Evolutionary conservation across 2,329 filamentous ascomycete species (phyloP), one percentile per base, ranked within the genome.

Genomic region (Onygenales sp.): DNA sequence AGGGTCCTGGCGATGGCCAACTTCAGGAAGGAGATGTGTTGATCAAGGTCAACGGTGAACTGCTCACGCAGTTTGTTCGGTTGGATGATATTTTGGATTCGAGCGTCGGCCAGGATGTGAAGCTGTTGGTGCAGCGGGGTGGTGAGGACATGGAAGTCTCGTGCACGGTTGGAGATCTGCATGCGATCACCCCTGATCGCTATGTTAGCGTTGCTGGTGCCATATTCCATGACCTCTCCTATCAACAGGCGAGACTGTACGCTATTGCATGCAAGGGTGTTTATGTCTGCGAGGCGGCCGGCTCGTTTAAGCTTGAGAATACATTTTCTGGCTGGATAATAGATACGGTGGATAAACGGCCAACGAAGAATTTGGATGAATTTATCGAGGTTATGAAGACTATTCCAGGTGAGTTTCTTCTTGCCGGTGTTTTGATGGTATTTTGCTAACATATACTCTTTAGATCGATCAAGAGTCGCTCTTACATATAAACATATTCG

Each of bases 191-290:
- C 2, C 93, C 94, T 11, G 91, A 96, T 71, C 86, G 91, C 56
- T 98, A 97, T 66, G 87, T 97, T 52, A 88, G 90, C 4, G 92
- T 97, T 43, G 88, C 91, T 42, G 94, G 93, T 17, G 93, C 85
- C 27, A 92, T 90, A 55, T 97, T 98, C 76, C 94, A 98, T 73
- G 83, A 95, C 66, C 77, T 98, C 14, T 98, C 94, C 0, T 98
- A 98, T 69, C 93, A 98, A 67, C 91, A 97, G 71, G 90, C 93
- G n/a, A 85, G 93, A 8, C 80, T 96, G 4, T 97, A 96, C 67
- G 92, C 91, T 36, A 91, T 98, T 54, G 85, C 91, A 8, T 87
- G 90, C 62, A 86, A 90, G 67, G 93, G 93, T 36, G 90, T 98
- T 14, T 98, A 88, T 66, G 86, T 97, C 55, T 97, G 91, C 65